Base-by-base conservation (phyloP, 2,329 filamentous ascomycete species). In the Hypoxylon sp. region DNA sequence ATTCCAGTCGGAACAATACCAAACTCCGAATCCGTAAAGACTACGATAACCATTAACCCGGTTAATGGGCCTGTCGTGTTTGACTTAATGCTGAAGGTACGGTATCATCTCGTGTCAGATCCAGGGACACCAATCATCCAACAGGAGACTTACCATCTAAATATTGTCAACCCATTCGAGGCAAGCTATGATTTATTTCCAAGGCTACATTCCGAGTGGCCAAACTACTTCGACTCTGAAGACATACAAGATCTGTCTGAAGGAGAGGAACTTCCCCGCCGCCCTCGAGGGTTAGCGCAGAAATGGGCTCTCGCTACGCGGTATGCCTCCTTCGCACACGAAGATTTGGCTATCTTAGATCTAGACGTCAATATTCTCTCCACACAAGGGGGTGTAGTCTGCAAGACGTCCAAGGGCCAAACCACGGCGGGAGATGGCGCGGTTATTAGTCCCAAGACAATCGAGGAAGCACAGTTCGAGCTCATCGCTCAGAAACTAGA, bases 161-260 rank as follows among this genome's bases (percentile, higher is more conserved):
- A 89, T 39, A 87, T 98, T 61, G 89, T 93, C 59, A 91, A 90
- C 54, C 94, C 95, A 0, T 98, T 99, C 74, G 94, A 97, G 80
- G 93, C 94, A 14, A 96, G 92, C 75, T 98, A 97, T 78, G 93
- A 97, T 69, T 89, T 98, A 69, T 86, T 91, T 11, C 94, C 96
- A 10, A 88, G 92, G 9, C 84, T 97, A 3, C 92, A 98, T 78
- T 80, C 86, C 0, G 90, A 92, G 53, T 99, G 96, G 95, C 94
- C 96, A 0, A 94, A 91, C 77, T 90, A 97, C 74, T 99, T 98
- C 79, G 86, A 90, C 58, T 83, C 87, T 17, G 86, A 89, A 22
- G 82, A 81, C 13, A 74, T 88, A 2, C 78, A 80, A 22, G 78
- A 80, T 6, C 67, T 72, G 1, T 70, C 73, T 5, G 79, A 81